Evolutionary conservation across 2,329 filamentous ascomycete species (phyloP), one percentile per base, ranked within the genome.

Genomic region (Fusarium subtropicale): DNA sequence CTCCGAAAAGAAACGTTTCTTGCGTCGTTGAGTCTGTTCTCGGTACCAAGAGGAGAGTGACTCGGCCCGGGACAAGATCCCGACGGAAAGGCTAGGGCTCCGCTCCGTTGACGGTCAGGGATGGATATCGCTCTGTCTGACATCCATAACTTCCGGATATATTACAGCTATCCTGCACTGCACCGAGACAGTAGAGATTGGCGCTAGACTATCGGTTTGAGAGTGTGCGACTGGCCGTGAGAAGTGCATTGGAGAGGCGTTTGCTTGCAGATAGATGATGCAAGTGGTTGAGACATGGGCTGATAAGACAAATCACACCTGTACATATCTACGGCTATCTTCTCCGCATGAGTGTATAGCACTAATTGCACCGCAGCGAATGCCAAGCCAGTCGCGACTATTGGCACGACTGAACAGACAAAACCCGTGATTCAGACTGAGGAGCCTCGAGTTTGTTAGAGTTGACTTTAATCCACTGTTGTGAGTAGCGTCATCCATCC

Each of bases 351-450:
- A 36, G 26, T 39, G 24, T n/a, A 51, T 28, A 31, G 44, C 28
- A 20, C 44, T 46, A 46, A 31, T 15, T 9, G 58, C 69, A 48
- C 22, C n/a, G 31, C 53, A 56, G 64, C 36, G 30, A 64, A 45
- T 33, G 60, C 48, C 33, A 68, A 54, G 59, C 51, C 57, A 59
- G 65, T 62, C 54, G 67, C 67, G 65, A 66, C 44, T 70, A 64
- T 36, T 24, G 36, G 36, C 57, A 48, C 50, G 56, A 42, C 44
- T 56, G 53, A 71, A 57, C 42, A 62, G 30, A 36, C 39, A 41
- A 59, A 56, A 34, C 44, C 60, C 55, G 57, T 56, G 61, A 66
- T 65, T 56, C 50, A 50, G 54, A 38, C 30, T 24, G 50, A 15
- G 55, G 30, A 63, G 33, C 52, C 55, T 48, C 34, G 42, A 53